phyloP scores from a whole-genome alignment of 2,329 filamentous ascomycete species.

The Botrytis fragariae region DNA sequence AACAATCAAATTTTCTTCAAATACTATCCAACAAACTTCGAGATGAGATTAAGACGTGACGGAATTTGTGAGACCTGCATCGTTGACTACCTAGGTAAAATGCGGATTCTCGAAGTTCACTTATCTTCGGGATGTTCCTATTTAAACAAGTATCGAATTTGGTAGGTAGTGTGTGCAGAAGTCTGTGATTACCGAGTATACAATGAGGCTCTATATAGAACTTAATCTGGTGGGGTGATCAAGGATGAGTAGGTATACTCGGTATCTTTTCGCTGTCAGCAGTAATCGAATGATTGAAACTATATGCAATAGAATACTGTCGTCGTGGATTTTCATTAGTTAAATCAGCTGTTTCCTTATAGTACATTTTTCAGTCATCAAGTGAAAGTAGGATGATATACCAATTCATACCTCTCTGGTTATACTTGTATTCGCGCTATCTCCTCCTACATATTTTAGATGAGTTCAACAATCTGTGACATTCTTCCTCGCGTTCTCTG shows the following conservation, averaged over 20 bases:
- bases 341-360: not conserved
- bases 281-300: not conserved
- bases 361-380: not conserved
- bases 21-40: not conserved
- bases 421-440: not conserved
- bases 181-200: not conserved
- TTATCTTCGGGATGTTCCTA: not conserved
- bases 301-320: not conserved
- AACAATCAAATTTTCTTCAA: not conserved
- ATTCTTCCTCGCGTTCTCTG: not conserved
- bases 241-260: not conserved
- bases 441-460: not conserved
- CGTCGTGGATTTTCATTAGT: not conserved
- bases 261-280: not conserved
- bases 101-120: not conserved
- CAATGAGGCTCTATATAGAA: not conserved
- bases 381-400: not conserved
- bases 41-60: not conserved
- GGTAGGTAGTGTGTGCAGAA: not conserved
- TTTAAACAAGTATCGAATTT: not conserved
- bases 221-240: not conserved
- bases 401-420: not conserved
- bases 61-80: not conserved
- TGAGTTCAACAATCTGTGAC: not conserved
- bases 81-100: not conserved